Evolutionary conservation across 306 rosid species (phyloP).

Genomic region (Quercus gilva): DNA sequence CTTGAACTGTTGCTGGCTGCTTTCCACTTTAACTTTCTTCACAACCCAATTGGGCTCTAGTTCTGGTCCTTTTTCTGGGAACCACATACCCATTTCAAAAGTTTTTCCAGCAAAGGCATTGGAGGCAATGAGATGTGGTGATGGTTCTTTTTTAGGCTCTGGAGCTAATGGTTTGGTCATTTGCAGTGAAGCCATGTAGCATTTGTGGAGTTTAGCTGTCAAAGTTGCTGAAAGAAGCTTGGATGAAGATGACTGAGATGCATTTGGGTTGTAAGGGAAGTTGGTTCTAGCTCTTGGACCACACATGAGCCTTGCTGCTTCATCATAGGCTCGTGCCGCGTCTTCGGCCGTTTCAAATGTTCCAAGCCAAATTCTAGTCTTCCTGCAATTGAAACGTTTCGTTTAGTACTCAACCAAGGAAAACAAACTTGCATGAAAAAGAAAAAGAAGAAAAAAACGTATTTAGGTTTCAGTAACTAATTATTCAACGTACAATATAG

Average conservation of each 20-base stretch:
- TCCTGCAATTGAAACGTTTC: slow-evolving; percentile 49
- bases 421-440: slow-evolving; percentile 11
- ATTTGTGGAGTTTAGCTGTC: slow-evolving; percentile 80
- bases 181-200: slow-evolving; percentile 85
- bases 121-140: slow-evolving; percentile 17
- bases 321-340: slow-evolving; percentile 92
- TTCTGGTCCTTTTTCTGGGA: slow-evolving; percentile 38
- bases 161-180: slow-evolving; percentile 50
- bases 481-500: slow-evolving; percentile 61
- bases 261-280: slow-evolving; percentile 78
- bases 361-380: slow-evolving; percentile 95
- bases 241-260: slow-evolving; percentile 66
- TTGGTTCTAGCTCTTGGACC: slow-evolving; percentile 86
- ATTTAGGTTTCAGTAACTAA: background rate
- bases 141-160: slow-evolving; percentile 38
- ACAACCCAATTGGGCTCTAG: slow-evolving; percentile 39
- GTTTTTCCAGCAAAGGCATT: slow-evolving; percentile 21
- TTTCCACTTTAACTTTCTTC: slow-evolving; percentile 59
- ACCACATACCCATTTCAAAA: slow-evolving; percentile 5
- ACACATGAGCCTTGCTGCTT: slow-evolving; percentile 93
- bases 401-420: background rate
- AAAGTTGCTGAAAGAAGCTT: slow-evolving; percentile 88
- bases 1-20: slow-evolving; percentile 38
- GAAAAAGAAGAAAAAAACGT: background rate
- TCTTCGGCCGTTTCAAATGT: slow-evolving; percentile 96